These are phyloP conservation scores for Teratosphaeriaceae sp. DNA, from an alignment of 2,329 filamentous ascomycete genomes.

Conservation along the genomic window DNA sequence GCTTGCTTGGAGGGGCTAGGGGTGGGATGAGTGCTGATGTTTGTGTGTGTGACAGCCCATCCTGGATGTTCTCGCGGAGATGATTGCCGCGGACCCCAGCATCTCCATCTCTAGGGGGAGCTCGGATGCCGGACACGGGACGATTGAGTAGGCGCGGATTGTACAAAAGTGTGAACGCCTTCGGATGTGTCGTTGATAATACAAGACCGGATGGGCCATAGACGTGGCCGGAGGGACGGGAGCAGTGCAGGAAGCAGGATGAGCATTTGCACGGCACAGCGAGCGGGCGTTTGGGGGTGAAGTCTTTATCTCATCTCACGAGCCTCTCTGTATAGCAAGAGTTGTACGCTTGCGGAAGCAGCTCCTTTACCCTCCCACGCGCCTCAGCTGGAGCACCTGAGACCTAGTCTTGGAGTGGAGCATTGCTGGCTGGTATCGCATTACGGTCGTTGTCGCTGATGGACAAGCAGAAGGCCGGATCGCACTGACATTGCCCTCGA, in stretches of 20 bases:
- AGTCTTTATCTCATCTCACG: slow-evolving; percentile 1
- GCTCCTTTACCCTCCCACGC: no score
- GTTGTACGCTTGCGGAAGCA: no score
- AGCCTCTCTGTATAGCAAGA: no score
- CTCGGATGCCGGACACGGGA: slow-evolving; percentile 21
- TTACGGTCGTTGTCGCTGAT: no score
- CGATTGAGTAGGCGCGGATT: slow-evolving; percentile 21
- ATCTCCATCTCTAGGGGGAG: slow-evolving; percentile 26
- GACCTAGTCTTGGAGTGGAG: no score
- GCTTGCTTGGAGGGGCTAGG: no score
- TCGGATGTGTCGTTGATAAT: neutral
- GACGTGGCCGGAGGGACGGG: no score
- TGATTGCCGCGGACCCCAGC: slow-evolving; percentile 85
- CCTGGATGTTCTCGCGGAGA: slow-evolving; percentile 91
- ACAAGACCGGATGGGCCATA: neutral
- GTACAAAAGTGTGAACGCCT: neutral
- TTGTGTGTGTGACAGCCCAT: slow-evolving; percentile 58
- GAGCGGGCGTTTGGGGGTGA: neutral
- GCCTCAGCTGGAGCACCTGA: no score
- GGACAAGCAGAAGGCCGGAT: no score
- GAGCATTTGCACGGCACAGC: neutral
- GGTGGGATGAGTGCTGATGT: neutral
- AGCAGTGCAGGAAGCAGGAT: no score
- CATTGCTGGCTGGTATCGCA: no score
- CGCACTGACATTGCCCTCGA: no score